Evolutionary conservation across 352 stramenopile species (phyloP), one percentile per base, ranked within the genome.

Genomic region (Globisporangium irregulare): DNA sequence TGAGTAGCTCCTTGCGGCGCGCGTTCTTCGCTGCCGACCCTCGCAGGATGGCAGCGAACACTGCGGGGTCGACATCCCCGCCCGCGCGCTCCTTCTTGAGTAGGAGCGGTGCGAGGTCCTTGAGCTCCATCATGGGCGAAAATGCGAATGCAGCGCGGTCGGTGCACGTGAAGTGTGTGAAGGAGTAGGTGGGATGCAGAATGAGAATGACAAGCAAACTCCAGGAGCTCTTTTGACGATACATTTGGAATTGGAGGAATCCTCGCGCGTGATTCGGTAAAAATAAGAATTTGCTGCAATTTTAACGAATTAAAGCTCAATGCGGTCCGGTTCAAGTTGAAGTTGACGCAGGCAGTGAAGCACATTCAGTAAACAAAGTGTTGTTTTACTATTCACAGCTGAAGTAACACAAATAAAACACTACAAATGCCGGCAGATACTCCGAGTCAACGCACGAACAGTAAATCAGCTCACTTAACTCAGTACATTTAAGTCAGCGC

Each of bases 31-130:
- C 48, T 29, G 50, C 48, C 22, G 54, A 27, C 24, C 70, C 70
- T 25, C 64, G 72, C 53, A 78, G 57, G 4, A 50, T 50, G 41
- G 41, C 18, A 6, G 41, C 9, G 41, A 72, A 7, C 14, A 50
- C 27, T 18, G 66, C 63, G 46, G 72, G 54, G 7, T 64, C 34
- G n/a, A 77, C 57, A 59, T 78, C 56, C 25, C 70, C 62, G 2
- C 34, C 25, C 1, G 54, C 64, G 38, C 71, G 71, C 62, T 76
- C 70, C 34, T 74, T 73, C 10, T 38, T 25, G 24, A 76, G 60
- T 50, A 71, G 61, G 27, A 68, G 53, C 29, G 67, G 70, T 27
- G 67, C 70, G 7, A 75, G 53, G 50, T 75, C 70, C 38, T 71
- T 71, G 7, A 74, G 64, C 53, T 74, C 64, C 15, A 22, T n/a